These are phyloP conservation scores for Lasiosphaeria miniovina DNA, from an alignment of 495 filamentous ascomycete species.

Conservation along the genomic window DNA sequence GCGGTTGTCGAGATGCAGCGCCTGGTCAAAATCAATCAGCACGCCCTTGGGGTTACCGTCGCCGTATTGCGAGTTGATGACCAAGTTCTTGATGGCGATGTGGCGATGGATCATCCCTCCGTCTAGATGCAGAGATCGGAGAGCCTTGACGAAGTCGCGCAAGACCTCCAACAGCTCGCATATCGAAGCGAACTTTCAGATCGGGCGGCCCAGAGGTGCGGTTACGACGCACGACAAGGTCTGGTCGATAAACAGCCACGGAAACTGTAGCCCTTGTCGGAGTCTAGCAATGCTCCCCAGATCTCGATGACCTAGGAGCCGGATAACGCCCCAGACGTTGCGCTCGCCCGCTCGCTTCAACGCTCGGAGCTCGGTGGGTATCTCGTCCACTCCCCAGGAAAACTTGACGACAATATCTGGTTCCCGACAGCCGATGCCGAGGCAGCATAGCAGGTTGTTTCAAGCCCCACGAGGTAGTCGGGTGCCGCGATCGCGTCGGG, in stretches of 20 bases:
- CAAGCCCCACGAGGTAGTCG: constrained; percentile 4
- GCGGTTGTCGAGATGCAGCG: constrained; percentile 1
- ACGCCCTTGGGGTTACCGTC: constrained; percentile 1
- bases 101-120: constrained; percentile 10
- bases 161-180: constrained; percentile 4
- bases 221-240: constrained; percentile 8
- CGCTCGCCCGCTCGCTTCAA: background rate
- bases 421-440: too few species aligned
- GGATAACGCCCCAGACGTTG: constrained; percentile 3
- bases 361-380: background rate
- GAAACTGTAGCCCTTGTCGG: constrained; percentile 8
- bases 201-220: constrained; percentile 4
- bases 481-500: too few species aligned
- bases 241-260: constrained; percentile 3
- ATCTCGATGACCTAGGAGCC: background rate
- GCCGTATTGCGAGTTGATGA: constrained; percentile 1
- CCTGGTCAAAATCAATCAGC: constrained; percentile 9
- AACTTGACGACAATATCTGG: constrained; percentile 2
- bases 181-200: constrained; percentile 1
- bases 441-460: constrained; percentile 6
- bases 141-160: constrained; percentile 6
- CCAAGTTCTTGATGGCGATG: constrained; percentile 8
- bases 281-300: background rate
- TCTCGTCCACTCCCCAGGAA: constrained; percentile 1
- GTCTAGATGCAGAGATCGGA: constrained; percentile 7